Base-by-base conservation (phyloP, 2,329 filamentous ascomycete genomes). In the Fusarium ambrosium region DNA sequence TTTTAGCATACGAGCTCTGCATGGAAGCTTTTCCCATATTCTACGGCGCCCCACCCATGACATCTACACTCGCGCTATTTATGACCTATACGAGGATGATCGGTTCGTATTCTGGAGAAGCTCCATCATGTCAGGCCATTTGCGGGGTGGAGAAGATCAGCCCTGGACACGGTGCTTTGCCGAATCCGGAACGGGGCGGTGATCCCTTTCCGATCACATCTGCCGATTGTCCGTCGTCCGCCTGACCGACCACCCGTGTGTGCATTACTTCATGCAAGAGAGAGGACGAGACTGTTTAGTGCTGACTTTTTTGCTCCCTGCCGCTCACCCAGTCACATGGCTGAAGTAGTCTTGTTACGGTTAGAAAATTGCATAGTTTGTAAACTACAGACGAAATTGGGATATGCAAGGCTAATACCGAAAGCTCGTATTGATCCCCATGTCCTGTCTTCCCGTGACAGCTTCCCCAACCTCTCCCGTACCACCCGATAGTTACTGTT, bases 1-100 rank as follows among this genome's bases (percentile, higher is more conserved):
- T 63, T 62, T 69, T 65, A 65, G 43, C 48, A 48, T 66, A 55
- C 32, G 62, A 60, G 29, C 14, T 58, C 53, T 43, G n/a, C n/a
- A 5, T 34, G 48, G 48, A 53, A n/a, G 27, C 27, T 18, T 53
- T 29, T 55, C 16, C 60, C 29, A 48, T 48, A 58, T 56, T 48
- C 18, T 45, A 63, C 22, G n/a, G 61, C 45, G 61, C 14, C n/a
- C 24, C 61, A 37, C 61, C 39, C 41, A 60, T 60, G 56, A 41
- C 56, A 60, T 60, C n/a, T 39, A 24, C 45, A 72, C 56, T 60
- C 62, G 61, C 64, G 64, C 59, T 66, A 56, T 68, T 58, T 53
- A 68, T 51, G 56, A 41, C n/a, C 58, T 51, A 68, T 60, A 64
- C 51, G 64, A 66, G 48, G 20, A 59, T 64, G 60, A 60, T 41